A percentile compares a stretch with the other conserved stretches of the same genome.
Evolutionary conservation across 129 eudicot genomes (phyloP).

Genomic region (Sambucus nigra): DNA sequence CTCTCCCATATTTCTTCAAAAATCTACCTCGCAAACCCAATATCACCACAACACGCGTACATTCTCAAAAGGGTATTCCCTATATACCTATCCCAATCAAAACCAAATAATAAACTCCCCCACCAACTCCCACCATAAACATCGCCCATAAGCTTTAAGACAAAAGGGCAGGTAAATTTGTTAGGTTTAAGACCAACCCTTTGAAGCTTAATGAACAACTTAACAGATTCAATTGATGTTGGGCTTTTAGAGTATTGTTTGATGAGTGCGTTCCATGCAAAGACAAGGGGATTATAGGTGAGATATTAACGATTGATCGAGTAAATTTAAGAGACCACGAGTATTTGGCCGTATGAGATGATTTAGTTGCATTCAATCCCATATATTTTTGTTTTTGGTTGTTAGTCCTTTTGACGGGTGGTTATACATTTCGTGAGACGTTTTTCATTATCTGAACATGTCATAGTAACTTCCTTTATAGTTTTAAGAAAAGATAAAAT

Average conservation of each 20-base stretch:
- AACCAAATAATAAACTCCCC: conserved; percentile 29
- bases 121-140: conserved; percentile 28
- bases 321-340: too few species aligned
- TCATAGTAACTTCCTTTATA: too few species aligned
- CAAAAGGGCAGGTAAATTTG: conserved; percentile 37
- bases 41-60: conserved; percentile 11
- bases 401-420: too few species aligned
- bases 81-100: conserved; percentile 29
- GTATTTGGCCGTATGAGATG: too few species aligned
- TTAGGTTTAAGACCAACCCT: conserved; percentile 19
- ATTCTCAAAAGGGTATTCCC: conserved; percentile 25
- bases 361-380: too few species aligned
- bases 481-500: too few species aligned
- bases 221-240: conserved; percentile 18
- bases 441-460: too few species aligned
- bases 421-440: too few species aligned
- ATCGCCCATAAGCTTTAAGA: conserved; percentile 31
- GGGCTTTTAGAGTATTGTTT: conserved; percentile 26
- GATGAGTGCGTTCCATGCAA: conserved; percentile 33
- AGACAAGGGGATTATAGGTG: conserved; percentile 26
- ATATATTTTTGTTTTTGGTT: too few species aligned
- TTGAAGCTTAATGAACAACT: conserved; percentile 13
- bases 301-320: conserved; percentile 14
- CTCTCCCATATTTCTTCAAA: conserved; percentile 36
- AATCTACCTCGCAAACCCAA: conserved; percentile 23